These are phyloP conservation scores for Spergularia bocconei DNA, from an alignment of 148 eudicot genomes.

Conservation along the genomic window DNA sequence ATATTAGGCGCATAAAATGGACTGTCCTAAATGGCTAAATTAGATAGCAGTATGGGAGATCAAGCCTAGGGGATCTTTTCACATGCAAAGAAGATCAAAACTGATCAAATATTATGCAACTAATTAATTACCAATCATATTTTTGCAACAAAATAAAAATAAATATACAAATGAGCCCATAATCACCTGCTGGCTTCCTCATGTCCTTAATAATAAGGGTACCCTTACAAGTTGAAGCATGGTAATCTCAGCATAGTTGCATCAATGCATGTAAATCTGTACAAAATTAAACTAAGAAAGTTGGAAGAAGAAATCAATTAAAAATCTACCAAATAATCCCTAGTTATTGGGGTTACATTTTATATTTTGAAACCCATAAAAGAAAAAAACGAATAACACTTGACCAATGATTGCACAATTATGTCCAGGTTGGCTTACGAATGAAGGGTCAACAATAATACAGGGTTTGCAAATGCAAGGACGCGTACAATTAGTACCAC, in stretches of 20 bases:
- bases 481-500: slow-evolving; percentile 4
- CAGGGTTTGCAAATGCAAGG: not conserved
- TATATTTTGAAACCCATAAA: not conserved
- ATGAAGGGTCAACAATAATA: not conserved
- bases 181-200: not conserved
- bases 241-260: not conserved
- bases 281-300: too few relatives aligned
- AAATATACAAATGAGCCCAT: slow-evolving; percentile 13
- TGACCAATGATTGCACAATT: too few relatives aligned
- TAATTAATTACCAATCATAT: slow-evolving; percentile 5
- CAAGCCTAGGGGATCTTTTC: slow-evolving; percentile 6
- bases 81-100: not conserved
- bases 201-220: not conserved
- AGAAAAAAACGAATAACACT: not conserved
- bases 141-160: not conserved
- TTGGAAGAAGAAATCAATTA: too few relatives aligned
- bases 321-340: too few relatives aligned
- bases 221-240: not conserved
- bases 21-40: not conserved
- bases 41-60: slow-evolving; percentile 18
- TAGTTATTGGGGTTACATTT: not conserved
- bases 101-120: slow-evolving; percentile 6
- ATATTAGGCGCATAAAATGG: not conserved
- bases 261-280: too few relatives aligned
- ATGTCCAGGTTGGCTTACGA: not conserved